Percentiles rank a stretch among this genome's conserved stretches.
phyloP scores from a whole-genome alignment of 2,329 filamentous ascomycete species.

The Pseudopyrenochaeta lycopersici region DNA sequence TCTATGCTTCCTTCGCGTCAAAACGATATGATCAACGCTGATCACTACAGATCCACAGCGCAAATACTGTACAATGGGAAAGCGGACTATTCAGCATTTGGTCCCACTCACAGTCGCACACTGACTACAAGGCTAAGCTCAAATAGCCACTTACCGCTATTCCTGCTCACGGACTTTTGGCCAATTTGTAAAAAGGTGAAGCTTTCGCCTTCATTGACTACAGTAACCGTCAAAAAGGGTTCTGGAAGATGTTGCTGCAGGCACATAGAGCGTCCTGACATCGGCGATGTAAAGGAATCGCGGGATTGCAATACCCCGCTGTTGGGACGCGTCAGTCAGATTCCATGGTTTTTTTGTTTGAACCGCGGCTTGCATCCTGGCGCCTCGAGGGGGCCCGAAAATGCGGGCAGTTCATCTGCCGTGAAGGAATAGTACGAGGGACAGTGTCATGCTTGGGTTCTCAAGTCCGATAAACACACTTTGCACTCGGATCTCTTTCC shows the following conservation, averaged over 20 bases:
- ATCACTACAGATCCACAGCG: conserved; percentile 26
- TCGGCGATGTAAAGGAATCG: conserved; percentile 14
- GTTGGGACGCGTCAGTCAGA: conserved; percentile 19
- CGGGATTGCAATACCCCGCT: conserved; percentile 18
- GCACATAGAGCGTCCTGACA: conserved; percentile 1
- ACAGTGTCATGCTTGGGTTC: conserved; percentile 8
- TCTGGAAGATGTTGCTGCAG: neutral
- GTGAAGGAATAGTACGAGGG: conserved; percentile 10
- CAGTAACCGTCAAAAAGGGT: conserved; percentile 3
- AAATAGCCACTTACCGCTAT: conserved; percentile 18
- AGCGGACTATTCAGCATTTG: conserved; percentile 23
- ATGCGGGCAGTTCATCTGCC: conserved; percentile 18
- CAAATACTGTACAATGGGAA: conserved; percentile 18
- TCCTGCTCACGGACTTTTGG: conserved; percentile 7
- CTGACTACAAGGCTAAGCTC: conserved; percentile 27
- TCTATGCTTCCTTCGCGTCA: conserved; percentile 26
- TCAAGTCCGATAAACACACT: conserved; percentile 8
- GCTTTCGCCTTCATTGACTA: conserved; percentile 1
- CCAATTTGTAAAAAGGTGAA: neutral
- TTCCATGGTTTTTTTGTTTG: conserved; percentile 25
- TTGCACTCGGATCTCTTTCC: conserved; percentile 11
- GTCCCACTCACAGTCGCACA: conserved; percentile 21
- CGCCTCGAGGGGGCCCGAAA: conserved; percentile 17
- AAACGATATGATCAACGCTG: conserved; percentile 32
- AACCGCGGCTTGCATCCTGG: conserved; percentile 24